These are phyloP conservation scores for Boletus sp. DNA, from an alignment of 768 basidiomycete species.

Conservation along the genomic window DNA sequence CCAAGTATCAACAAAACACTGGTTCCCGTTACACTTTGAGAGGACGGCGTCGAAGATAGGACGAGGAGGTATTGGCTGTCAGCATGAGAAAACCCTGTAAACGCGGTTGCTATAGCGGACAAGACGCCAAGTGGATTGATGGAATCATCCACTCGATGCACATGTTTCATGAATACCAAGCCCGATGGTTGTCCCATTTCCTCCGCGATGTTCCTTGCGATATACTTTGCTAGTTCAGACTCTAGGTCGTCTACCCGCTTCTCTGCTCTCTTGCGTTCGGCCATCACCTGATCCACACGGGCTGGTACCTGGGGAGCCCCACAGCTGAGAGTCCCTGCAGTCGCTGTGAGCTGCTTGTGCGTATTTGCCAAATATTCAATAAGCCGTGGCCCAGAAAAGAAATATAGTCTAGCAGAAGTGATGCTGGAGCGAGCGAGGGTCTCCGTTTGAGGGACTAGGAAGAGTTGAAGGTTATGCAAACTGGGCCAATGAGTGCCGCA, in stretches of 20 bases:
- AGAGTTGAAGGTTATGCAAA: slow-evolving; percentile 68
- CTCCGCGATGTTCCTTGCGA: slow-evolving; percentile 41
- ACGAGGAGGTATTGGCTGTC: slow-evolving; percentile 43
- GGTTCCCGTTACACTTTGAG: slow-evolving; percentile 46
- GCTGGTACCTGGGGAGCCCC: slow-evolving; percentile 64
- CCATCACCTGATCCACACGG: slow-evolving; percentile 62
- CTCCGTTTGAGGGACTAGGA: slow-evolving; percentile 69
- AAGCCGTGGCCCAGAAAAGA: slow-evolving; percentile 78
- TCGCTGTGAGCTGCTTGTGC: slow-evolving; percentile 51
- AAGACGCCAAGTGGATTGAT: slow-evolving; percentile 57
- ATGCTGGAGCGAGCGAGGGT: slow-evolving; percentile 57
- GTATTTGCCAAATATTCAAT: slow-evolving; percentile 57
- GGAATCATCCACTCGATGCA: slow-evolving; percentile 62
- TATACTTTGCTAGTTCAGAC: slow-evolving; percentile 51
- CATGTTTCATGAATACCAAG: slow-evolving; percentile 41
- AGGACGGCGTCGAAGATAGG: slow-evolving; percentile 62
- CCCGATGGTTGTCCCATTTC: slow-evolving; percentile 33
- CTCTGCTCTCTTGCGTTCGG: slow-evolving; percentile 62
- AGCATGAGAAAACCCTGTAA: slow-evolving; percentile 27
- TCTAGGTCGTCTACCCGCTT: slow-evolving; percentile 71
- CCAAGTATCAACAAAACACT: slow-evolving; percentile 61
- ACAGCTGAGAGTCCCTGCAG: slow-evolving; percentile 64
- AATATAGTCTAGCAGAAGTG: slow-evolving; percentile 71
- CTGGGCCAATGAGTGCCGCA: slow-evolving; percentile 83
- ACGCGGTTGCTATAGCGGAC: slow-evolving; percentile 51